Base-by-base conservation (phyloP, 768 basidiomycete species). In the Leccinellum luteum region DNA sequence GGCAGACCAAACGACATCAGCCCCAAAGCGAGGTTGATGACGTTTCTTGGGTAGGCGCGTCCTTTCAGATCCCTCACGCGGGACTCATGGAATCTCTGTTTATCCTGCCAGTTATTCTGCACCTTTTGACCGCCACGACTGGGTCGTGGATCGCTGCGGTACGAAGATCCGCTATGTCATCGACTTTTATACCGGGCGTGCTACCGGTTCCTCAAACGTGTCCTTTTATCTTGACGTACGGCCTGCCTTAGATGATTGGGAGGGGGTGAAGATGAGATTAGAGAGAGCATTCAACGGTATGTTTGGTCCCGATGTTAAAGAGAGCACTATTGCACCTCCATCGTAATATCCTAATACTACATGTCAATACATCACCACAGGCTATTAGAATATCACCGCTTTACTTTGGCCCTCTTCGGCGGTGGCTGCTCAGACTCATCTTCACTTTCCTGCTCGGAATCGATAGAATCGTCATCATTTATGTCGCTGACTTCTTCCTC, bases 101-200 rank as follows among this genome's bases (percentile, higher is more conserved):
- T 47, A 41, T 44, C n/a, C 44, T 31, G 28, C 7, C 64, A 99
- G 96, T 12, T 99, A 97, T 72, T 81, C 91, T 27, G 81, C 92
- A 23, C 97, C 97, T 0, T 99, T 99, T 73, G 97, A 99, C 71
- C 80, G 93, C 54, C 97, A 99, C 64, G 96, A 98, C 72, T 99
- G 97, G 97, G 73, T 92, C 51, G 86, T 99, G 51, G 94, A 97
- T 72, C 86, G 96, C 32, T 97, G 95, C 69, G 96, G 94, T 6
- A 84, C 83, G 9, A 85, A 84, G 56, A 79, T 94, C 69, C 87
- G 96, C 51, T 99, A 99, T 76, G 85, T 99, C 58, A 97, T 99
- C 66, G 97, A 99, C 75, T 99, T 98, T 74, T 99, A 99, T 76
- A 90, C 91, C 3, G 96, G 96, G 17, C 84, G 84, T 32, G 76